A percentile compares a stretch with the other conserved stretches of the same genome.
Evolutionary conservation across 768 basidiomycete genomes (phyloP).

Genomic region (Mycena alexandri): DNA sequence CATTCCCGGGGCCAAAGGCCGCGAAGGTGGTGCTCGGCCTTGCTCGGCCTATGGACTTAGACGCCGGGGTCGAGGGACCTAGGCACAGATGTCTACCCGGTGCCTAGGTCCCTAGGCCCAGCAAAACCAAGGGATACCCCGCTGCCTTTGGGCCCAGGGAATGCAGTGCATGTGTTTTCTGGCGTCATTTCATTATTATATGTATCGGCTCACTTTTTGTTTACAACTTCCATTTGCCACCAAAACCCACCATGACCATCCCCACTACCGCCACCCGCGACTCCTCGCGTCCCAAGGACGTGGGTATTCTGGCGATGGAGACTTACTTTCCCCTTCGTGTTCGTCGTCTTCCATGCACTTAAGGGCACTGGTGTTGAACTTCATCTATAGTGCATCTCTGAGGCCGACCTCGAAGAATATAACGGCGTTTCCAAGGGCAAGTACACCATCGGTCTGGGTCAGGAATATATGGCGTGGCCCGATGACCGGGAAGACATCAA

Average conservation of each 20-base stretch:
- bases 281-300: conserved; percentile 66
- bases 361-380: conserved; percentile 21
- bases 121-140: too few species aligned
- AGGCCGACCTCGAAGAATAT: conserved; percentile 92
- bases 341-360: conserved; percentile 44
- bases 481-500: conserved; percentile 99
- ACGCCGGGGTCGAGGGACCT: too few species aligned
- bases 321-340: conserved; percentile 95
- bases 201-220: too few species aligned
- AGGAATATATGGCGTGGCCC: conserved; percentile 98
- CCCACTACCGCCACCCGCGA: background rate
- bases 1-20: too few species aligned
- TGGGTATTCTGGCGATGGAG: conserved; percentile 94
- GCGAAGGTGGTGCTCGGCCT: too few species aligned
- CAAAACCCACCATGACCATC: background rate
- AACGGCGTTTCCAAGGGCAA: conserved; percentile 96
- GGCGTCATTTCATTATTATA: too few species aligned
- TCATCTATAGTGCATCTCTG: conserved; percentile 85
- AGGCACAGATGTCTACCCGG: too few species aligned
- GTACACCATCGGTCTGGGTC: conserved; percentile 98
- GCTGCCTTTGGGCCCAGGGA: too few species aligned
- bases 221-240: too few species aligned
- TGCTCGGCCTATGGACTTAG: too few species aligned
- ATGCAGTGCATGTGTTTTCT: too few species aligned
- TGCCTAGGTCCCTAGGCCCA: too few species aligned